Conservation (phyloP, 2,329 filamentous ascomycete genomes). For the Pleurostoma richardsiae region DNA sequence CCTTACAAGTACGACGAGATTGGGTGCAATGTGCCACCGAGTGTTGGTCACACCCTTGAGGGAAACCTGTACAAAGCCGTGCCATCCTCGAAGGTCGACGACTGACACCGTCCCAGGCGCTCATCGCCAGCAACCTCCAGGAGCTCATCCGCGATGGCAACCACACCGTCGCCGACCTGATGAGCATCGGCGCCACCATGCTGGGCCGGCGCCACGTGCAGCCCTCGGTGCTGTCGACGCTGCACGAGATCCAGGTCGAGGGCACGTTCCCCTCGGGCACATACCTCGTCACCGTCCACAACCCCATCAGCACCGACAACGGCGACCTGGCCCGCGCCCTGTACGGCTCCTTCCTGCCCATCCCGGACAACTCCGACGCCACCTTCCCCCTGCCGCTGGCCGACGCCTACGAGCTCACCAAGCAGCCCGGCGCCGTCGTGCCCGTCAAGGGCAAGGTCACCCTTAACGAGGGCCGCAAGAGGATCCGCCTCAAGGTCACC, state of each 20-base stretch:
- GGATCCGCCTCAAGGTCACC: conserved; percentile 71
- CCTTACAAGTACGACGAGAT: neutral
- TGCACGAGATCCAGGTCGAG: conserved; percentile 86
- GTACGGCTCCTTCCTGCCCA: conserved; percentile 85
- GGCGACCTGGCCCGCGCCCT: conserved; percentile 82
- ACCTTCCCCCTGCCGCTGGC: conserved; percentile 63
- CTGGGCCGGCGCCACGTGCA: conserved; percentile 89
- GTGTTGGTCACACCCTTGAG: too few relatives aligned
- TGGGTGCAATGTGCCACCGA: too few relatives aligned
- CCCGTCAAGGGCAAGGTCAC: conserved; percentile 62
- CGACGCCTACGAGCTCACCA: conserved; percentile 60
- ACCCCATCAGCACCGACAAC: conserved; percentile 81
- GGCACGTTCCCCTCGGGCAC: conserved; percentile 89
- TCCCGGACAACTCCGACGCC: conserved; percentile 54
- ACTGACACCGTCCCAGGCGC: conserved; percentile 36
- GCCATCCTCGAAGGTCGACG: too few relatives aligned
- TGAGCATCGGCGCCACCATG: conserved; percentile 86
- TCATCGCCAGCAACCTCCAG: conserved; percentile 85
- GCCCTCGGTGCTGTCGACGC: conserved; percentile 72
- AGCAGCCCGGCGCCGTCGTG: conserved; percentile 76
- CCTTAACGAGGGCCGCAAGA: conserved; percentile 69
- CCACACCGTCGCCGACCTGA: conserved; percentile 87
- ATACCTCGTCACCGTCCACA: conserved; percentile 90
- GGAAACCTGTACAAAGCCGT: too few relatives aligned
- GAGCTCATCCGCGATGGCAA: conserved; percentile 97